Percentiles rank a stretch among this genome's conserved stretches.
Conservation (phyloP, 345 rosid genomes). For the Eucalyptus urophylla region DNA sequence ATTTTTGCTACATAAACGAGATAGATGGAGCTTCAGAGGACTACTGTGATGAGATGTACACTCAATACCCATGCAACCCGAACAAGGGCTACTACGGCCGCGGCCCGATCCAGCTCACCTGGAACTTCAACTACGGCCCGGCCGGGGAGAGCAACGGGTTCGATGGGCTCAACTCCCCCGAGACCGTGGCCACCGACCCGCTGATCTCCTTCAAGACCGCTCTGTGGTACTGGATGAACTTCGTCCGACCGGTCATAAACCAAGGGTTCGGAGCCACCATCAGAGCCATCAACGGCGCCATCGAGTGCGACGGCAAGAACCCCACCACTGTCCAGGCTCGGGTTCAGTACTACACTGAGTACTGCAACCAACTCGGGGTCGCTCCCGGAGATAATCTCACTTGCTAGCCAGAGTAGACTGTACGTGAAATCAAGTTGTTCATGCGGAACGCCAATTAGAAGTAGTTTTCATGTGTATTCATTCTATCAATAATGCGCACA, state of each 20-base stretch:
- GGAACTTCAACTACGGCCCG: slow-evolving; percentile 60
- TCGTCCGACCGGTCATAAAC: slow-evolving; percentile 27
- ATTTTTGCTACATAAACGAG: slow-evolving; percentile 50
- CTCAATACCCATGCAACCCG: slow-evolving; percentile 39
- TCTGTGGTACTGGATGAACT: slow-evolving; percentile 61
- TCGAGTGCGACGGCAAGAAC: slow-evolving; percentile 42
- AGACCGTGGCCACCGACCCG: slow-evolving; percentile 43
- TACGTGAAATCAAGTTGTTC: neutral
- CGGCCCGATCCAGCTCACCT: slow-evolving; percentile 52
- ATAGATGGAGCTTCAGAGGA: slow-evolving; percentile 23
- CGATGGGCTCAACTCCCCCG: slow-evolving; percentile 48
- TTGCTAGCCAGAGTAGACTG: slow-evolving; percentile 11
- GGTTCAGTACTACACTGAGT: slow-evolving; percentile 29
- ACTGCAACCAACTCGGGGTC: slow-evolving; percentile 41
- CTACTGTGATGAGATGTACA: slow-evolving; percentile 29
- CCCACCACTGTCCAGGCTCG: slow-evolving; percentile 24
- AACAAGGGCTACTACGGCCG: slow-evolving; percentile 49
- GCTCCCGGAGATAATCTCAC: slow-evolving; percentile 41
- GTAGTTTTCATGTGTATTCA: accelerated
- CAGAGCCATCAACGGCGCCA: slow-evolving; percentile 41
- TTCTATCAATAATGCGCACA: neutral
- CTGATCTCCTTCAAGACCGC: slow-evolving; percentile 50
- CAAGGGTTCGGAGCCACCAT: slow-evolving; percentile 71
- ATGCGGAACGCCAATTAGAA: neutral
- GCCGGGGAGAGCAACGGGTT: slow-evolving; percentile 39